Evolutionary conservation across 2,329 filamentous ascomycete species (phyloP), one percentile per base, ranked within the genome.

Genomic region (Tricladium varicosporioides): DNA sequence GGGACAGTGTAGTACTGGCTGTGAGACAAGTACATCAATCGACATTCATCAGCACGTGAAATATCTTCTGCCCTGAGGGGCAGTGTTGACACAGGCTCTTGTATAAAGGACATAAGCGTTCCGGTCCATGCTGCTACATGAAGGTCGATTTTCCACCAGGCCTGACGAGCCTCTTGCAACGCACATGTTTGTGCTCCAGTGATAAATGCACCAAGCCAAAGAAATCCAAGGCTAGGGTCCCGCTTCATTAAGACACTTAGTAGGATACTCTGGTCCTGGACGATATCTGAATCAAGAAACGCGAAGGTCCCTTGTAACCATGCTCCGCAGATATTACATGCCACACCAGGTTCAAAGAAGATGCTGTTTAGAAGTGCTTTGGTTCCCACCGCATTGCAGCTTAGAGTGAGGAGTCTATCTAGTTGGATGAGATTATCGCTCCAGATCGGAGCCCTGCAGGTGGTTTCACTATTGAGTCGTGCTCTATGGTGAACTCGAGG

Each of bases 21-120:
- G 51, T 63, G 59, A 16, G 52, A 62, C 36, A 65, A 43, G 43
- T 63, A 65, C 59, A 65, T 51, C 50, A 65, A 48, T 59, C 63
- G 60, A 51, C 56, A 60, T 59, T 66, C 63, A 43, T 66, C 63
- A 31, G 61, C 60, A 42, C 62, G 56, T 18, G 59, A 59, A 42
- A 62, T 62, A 36, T 57, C 58, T 48, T 62, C 53, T 56, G 22
- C 43, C 18, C 36, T 54, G 44, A 43, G 31, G 45, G 22, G 47
- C 11, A 54, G 22, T 49, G n/a, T 52, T 48, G 56, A 58, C 5
- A 64, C 57, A 52, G 62, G 60, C 46, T 63, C 57, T 56, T 65
- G 62, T 53, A 65, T 62, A 50, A 65, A 64, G 55, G 63, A 66
- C 51, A 63, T 60, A 13, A 60, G 51, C 32, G 63, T 66, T 53